Base-by-base conservation (phyloP, 2,329 filamentous ascomycete genomes). In the Davidsoniella eucalypti region DNA sequence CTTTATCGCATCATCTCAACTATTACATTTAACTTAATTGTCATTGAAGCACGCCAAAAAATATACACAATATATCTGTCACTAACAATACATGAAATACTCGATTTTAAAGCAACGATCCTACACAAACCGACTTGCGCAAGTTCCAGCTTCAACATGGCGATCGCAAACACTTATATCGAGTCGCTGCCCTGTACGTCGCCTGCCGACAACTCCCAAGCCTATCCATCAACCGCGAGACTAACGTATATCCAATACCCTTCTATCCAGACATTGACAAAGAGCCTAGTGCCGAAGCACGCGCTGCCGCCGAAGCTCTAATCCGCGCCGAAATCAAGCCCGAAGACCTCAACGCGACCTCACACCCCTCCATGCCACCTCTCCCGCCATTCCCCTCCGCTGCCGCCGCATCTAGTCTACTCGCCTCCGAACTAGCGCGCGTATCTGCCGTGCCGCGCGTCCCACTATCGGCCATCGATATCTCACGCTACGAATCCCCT, bases 401-500 rank as follows among this genome's bases (percentile, higher is more conserved):
- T 33, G 67, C 76, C 4, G 66, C 64, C 47, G 84, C 87, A 67
- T 77, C 82, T 4, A 72, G 77, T 4, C 64, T 81, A n/a, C 69
- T 94, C 38, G 60, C 73, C 56, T 62, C 74, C 57, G 87, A 94
- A 60, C 72, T 90, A 55, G 66, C 69, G 17, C 83, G 86, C 56
- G 70, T 88, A 53, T 68, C 76, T 42, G 61, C 70, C n/a, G 69
- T 73, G 50, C 46, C 61, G 6, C 51, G 62, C 51, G 61, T 71
- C n/a, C 73, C 80, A 1, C 66, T 84, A 51, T 62, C 65, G 0
- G 78, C 76, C 49, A 78, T 94, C 58, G 84, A 94, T 63, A 70
- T 87, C 16, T 68, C 75, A 41, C 86, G 88, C 57, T 96, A 96
- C 73, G 85, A 94, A 65, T 76, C 80, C 2, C 77, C 79, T 48